A percentile compares a stretch with the other conserved stretches of the same genome.
These are phyloP conservation scores for Cercis canadensis DNA, from an alignment of 306 rosid genomes.

Conservation along the genomic window DNA sequence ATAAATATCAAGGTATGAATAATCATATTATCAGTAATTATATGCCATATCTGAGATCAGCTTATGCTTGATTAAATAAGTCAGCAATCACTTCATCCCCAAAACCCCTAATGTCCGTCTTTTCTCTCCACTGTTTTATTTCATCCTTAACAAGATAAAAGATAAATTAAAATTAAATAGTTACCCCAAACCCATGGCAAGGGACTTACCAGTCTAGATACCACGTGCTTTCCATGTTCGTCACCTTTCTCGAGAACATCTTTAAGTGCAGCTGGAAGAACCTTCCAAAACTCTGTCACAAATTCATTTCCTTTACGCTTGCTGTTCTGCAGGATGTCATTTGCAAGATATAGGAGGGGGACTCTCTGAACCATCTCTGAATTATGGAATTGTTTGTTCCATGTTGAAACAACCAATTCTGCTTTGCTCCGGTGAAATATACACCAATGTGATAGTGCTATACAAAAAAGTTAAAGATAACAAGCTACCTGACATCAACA, in stretches of 20 bases:
- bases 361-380: conserved; percentile 69
- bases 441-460: conserved; percentile 98
- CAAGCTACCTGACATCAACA: conserved; percentile 25
- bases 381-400: conserved; percentile 77
- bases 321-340: conserved; percentile 95
- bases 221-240: conserved; percentile 61
- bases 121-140: conserved; percentile 4
- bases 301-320: conserved; percentile 95
- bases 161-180: conserved; percentile 13
- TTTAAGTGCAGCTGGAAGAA: conserved; percentile 84
- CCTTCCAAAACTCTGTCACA: conserved; percentile 88
- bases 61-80: conserved; percentile 22
- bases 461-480: conserved; percentile 48
- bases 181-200: conserved; percentile 26
- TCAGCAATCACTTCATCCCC: conserved; percentile 9
- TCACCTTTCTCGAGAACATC: conserved; percentile 63
- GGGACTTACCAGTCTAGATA: conserved; percentile 73
- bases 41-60: conserved; percentile 3
- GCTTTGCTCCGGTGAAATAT: conserved; percentile 91
- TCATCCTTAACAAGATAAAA: neutral
- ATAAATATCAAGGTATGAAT: conserved; percentile 21
- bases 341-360: conserved; percentile 89
- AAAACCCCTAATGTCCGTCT: neutral
- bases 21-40: conserved; percentile 29
- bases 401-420: conserved; percentile 81